Evolutionary conservation across 225 moss, liverwort and hornwort species (phyloP).

Genomic region (Climacium dendroides): DNA sequence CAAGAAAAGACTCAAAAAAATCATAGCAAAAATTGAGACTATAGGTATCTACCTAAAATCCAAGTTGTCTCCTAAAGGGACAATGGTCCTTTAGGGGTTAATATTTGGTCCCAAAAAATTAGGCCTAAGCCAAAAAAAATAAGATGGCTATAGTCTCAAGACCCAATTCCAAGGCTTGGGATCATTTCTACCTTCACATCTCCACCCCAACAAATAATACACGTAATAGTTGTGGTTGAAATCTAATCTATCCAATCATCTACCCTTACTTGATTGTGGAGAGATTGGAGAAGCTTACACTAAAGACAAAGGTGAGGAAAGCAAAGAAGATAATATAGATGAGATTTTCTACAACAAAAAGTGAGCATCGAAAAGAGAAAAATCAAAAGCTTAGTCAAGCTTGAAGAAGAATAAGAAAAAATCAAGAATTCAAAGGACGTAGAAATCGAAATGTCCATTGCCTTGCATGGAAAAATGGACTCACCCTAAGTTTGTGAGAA

Average conservation of each 20-base stretch:
- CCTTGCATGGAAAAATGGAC: background rate
- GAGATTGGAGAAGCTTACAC: background rate
- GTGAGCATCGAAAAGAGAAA: rapidly evolving
- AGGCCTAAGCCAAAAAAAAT: background rate
- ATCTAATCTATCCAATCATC: too few species aligned
- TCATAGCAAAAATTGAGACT: too few species aligned
- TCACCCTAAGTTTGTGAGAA: background rate
- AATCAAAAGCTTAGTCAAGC: background rate
- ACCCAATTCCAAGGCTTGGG: background rate
- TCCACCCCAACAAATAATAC: too few species aligned
- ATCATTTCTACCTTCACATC: background rate
- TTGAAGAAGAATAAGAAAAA: background rate
- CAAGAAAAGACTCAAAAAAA: too few species aligned
- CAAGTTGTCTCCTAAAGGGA: too few species aligned
- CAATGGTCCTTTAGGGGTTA: too few species aligned
- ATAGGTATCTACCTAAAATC: too few species aligned
- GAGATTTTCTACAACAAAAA: background rate
- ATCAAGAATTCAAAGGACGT: background rate
- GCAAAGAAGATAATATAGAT: background rate
- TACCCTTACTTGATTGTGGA: background rate
- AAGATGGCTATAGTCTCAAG: rapidly evolving
- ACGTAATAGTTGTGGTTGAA: too few species aligned
- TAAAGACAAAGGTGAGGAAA: background rate
- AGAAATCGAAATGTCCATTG: background rate
- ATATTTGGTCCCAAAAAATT: background rate